Evolutionary conservation across 2,329 filamentous ascomycete genomes (phyloP), one percentile per base, ranked within the genome.

Genomic region (Penicillium sp.): DNA sequence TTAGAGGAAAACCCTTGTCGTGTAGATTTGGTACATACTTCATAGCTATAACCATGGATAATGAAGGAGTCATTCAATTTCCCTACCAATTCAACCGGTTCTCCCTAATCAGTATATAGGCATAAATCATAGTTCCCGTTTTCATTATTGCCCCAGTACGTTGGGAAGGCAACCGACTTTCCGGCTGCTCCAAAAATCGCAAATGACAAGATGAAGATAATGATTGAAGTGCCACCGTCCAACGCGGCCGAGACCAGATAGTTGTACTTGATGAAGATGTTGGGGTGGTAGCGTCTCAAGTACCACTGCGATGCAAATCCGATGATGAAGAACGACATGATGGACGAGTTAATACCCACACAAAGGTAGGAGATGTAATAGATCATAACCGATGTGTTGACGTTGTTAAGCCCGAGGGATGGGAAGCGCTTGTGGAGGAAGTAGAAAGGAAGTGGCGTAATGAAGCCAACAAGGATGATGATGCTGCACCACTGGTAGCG

Each of bases 361-460:
- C 68, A 76, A 2, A 80, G 69, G 56, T 71, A 75, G 22, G 77
- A 75, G 45, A 77, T 64, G 64, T 75, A 80, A 68, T 70, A 78
- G 43, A 72, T 60, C 53, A 81, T 75, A 45, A 81, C 74, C 11
- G 75, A 70, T 0, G 73, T 73, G 68, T 80, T 77, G 61, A 79
- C 58, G 55, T 75, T 37, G 16, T 41, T 41, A n/a, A 51, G 22
- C 6, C 37, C 37, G 9, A 51, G 26, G 14, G 33, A 41, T 16
- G 48, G 48, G 37, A 44, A 51, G 5, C 35, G 22, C 41, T 65
- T 62, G 61, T 71, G 65, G 41, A 64, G 55, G 37, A 78, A 52
- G 57, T 70, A 80, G 53, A 78, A 74, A 0, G 78, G 78, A 0
- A 81, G 5, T 0, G 80, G 79, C 3, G 75, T 68, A 13, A 74